These are phyloP conservation scores for Ophiostoma angusticollis DNA, from an alignment of 2,329 filamentous ascomycete species.

Conservation along the genomic window DNA sequence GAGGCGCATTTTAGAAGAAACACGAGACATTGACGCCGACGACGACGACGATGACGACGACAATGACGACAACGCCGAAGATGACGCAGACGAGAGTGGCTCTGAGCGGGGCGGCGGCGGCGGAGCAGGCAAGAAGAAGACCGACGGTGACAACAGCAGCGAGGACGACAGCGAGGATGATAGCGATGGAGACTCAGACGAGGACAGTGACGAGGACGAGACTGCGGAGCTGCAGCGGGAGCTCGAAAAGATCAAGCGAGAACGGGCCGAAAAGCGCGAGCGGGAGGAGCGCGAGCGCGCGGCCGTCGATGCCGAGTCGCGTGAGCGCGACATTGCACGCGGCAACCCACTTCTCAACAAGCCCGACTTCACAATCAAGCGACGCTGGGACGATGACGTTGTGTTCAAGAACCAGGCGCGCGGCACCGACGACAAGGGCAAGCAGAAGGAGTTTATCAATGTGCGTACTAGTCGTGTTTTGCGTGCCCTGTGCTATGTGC, in stretches of 20 bases:
- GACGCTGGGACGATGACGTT: conserved; percentile 94
- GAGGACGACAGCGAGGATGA: conserved; percentile 57
- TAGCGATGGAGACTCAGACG: conserved; percentile 56
- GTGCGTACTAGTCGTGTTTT: conserved; percentile 36
- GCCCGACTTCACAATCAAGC: conserved; percentile 78
- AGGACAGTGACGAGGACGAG: conserved; percentile 62
- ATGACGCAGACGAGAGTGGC: conserved; percentile 62
- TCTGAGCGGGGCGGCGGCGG: no score
- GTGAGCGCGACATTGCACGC: conserved; percentile 77
- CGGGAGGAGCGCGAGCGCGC: conserved; percentile 70
- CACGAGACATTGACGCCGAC: conserved; percentile 68
- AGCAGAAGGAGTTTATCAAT: conserved; percentile 92
- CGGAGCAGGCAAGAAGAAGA: conserved; percentile 60
- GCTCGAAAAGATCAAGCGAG: conserved; percentile 83
- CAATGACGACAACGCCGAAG: conserved; percentile 55
- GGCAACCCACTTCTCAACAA: conserved; percentile 90
- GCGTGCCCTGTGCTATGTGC: neutral
- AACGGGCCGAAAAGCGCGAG: conserved; percentile 69
- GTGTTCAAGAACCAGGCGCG: conserved; percentile 98
- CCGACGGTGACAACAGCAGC: conserved; percentile 41
- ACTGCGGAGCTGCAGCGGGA: conserved; percentile 84
- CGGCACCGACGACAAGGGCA: conserved; percentile 79
- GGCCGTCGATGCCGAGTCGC: conserved; percentile 68
- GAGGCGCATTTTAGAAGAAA: conserved; percentile 75
- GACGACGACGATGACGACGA: conserved; percentile 48